These are phyloP conservation scores for Clavaria fumosa DNA, from an alignment of 768 basidiomycete species.

Conservation along the genomic window DNA sequence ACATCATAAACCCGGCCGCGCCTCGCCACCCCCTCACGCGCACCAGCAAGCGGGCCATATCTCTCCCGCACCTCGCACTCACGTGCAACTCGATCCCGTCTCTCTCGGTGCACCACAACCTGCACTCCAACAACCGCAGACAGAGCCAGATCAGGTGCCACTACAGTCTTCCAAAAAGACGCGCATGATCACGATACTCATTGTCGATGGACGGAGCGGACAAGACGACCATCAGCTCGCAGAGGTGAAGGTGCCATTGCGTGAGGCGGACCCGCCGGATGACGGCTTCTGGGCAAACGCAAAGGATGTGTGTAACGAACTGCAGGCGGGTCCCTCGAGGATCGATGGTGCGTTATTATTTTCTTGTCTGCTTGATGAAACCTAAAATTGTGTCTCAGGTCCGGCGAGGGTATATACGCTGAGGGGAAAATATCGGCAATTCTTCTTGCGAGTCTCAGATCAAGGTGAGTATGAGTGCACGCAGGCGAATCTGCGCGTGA, in stretches of 20 bases:
- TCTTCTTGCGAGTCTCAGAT: constrained; percentile 45
- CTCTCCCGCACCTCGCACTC: too few relatives aligned
- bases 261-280: constrained; percentile 26
- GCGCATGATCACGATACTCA: constrained; percentile 52
- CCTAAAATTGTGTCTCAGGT: constrained; percentile 23
- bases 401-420: constrained; percentile 51
- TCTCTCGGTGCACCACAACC: too few relatives aligned
- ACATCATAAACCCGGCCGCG: too few relatives aligned
- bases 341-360: constrained; percentile 42
- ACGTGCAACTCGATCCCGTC: too few relatives aligned
- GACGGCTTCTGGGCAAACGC: constrained; percentile 64
- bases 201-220: constrained; percentile 43
- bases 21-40: too few relatives aligned
- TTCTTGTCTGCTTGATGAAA: constrained; percentile 1
- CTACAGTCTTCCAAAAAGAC: too few relatives aligned
- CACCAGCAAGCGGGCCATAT: too few relatives aligned
- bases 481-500: constrained; percentile 42
- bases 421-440: constrained; percentile 54
- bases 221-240: constrained; percentile 41
- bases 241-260: constrained; percentile 50
- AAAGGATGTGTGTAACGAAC: constrained; percentile 36
- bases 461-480: constrained; percentile 35
- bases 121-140: constrained; percentile 7
- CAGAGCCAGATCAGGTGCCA: not conserved
- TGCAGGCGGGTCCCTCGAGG: constrained; percentile 47